A percentile compares a stretch with the other conserved stretches of the same genome.
These are phyloP conservation scores for Trichophyton rubrum DNA, from an alignment of 2,329 filamentous ascomycete genomes.

Conservation along the genomic window DNA sequence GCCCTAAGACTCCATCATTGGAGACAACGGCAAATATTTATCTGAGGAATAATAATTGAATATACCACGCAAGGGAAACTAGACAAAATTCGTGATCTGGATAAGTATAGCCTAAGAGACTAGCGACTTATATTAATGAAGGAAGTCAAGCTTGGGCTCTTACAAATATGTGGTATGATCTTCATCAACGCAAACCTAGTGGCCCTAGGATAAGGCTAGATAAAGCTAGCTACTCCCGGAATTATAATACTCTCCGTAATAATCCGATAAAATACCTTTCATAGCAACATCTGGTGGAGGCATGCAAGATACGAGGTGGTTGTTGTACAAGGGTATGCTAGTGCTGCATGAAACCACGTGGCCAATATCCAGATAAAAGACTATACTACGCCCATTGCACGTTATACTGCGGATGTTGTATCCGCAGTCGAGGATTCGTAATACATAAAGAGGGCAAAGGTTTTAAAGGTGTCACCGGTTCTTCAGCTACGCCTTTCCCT, in stretches of 20 bases:
- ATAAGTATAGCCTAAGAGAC: neutral
- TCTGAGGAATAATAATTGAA: neutral
- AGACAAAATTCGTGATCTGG: neutral
- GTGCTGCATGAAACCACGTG: conserved; percentile 2
- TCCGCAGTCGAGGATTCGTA: neutral
- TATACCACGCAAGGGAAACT: neutral
- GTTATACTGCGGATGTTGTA: neutral
- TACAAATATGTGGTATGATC: neutral
- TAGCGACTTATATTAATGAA: neutral
- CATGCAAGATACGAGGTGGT: neutral
- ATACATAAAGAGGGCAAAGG: neutral
- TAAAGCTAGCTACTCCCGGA: neutral
- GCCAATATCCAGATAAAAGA: neutral
- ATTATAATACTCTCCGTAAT: neutral
- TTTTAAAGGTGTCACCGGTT: neutral
- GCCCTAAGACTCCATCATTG: neutral
- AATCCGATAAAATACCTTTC: conserved; percentile 2
- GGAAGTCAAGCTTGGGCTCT: neutral
- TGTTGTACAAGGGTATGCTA: conserved; percentile 3
- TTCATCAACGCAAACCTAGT: neutral
- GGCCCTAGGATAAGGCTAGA: neutral
- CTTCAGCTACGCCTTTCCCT: neutral
- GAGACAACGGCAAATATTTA: neutral
- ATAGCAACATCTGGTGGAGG: neutral
- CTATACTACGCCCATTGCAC: conserved; percentile 7